These are phyloP conservation scores for Gyrodon tennesseensis DNA, from an alignment of 1,284 basidiomycete species.

Conservation along the genomic window DNA sequence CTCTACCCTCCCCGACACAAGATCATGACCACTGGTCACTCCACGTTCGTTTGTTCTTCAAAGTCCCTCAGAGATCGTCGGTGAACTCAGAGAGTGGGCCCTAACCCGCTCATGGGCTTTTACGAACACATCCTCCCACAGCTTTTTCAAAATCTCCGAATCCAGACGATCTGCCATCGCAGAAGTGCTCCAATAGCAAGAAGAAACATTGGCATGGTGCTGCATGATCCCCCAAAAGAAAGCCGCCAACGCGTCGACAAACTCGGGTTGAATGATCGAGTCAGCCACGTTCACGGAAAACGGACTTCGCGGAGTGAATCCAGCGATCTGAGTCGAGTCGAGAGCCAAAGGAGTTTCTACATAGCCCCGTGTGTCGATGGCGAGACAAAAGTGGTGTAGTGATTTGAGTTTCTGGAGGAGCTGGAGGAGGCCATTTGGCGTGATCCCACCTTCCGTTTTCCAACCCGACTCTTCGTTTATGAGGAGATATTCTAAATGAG, in stretches of 20 bases:
- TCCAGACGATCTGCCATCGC: constrained; percentile 29
- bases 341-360: background rate
- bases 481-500: constrained; percentile 27
- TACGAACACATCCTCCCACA: constrained; percentile 34
- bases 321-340: background rate
- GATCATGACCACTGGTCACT: background rate
- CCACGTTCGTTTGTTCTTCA: background rate
- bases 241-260: constrained; percentile 23
- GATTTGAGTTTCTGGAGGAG: constrained; percentile 25
- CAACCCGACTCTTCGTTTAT: constrained; percentile 33
- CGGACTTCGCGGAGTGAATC: constrained; percentile 2
- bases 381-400: constrained; percentile 29
- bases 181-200: constrained; percentile 26
- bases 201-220: constrained; percentile 4
- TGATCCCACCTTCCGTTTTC: constrained; percentile 27
- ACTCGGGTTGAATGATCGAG: constrained; percentile 29
- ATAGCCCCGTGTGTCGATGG: constrained; percentile 32
- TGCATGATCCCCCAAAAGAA: constrained; percentile 31
- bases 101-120: constrained; percentile 22
- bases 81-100: background rate
- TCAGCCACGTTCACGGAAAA: constrained; percentile 31
- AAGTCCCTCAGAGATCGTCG: background rate
- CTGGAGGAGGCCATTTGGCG: constrained; percentile 26
- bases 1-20: background rate
- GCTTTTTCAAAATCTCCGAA: constrained; percentile 24